A percentile compares a stretch with the other conserved stretches of the same genome.
Conservation (phyloP, 2,329 filamentous ascomycete genomes). For the Sclerotinia glacialis region DNA sequence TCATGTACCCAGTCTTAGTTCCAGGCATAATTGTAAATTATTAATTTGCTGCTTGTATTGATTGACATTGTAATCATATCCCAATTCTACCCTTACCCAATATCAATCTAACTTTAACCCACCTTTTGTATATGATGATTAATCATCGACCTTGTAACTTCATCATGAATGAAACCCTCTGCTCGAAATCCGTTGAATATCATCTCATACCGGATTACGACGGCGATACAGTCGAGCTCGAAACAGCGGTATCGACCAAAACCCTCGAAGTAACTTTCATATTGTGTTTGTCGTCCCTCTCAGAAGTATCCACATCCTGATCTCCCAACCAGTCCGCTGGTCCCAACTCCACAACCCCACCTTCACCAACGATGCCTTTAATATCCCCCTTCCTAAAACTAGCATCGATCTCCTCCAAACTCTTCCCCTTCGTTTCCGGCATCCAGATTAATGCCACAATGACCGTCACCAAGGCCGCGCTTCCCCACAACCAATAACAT, state of each 20-base stretch:
- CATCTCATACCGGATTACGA: background rate
- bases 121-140: background rate
- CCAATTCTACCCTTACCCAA: background rate
- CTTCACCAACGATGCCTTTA: background rate
- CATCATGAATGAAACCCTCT: background rate
- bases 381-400: slow-evolving; percentile 24
- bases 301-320: background rate
- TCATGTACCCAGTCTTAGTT: too few relatives aligned
- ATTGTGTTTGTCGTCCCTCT: background rate
- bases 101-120: background rate
- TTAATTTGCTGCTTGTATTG: too few relatives aligned
- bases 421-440: slow-evolving; percentile 38
- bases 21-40: too few relatives aligned
- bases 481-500: slow-evolving; percentile 37
- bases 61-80: too few relatives aligned
- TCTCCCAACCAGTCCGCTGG: background rate
- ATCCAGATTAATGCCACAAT: slow-evolving; percentile 30
- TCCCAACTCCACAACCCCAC: background rate
- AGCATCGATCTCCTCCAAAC: slow-evolving; percentile 32
- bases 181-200: background rate
- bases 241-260: background rate
- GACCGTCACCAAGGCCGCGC: slow-evolving; percentile 42
- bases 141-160: background rate
- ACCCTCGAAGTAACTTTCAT: background rate
- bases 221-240: background rate